Percentiles rank a stretch among this genome's conserved stretches.
Evolutionary conservation across 1,139 yeast genomes (phyloP).

Genomic region (Hyphopichia pseudoburtonii): DNA sequence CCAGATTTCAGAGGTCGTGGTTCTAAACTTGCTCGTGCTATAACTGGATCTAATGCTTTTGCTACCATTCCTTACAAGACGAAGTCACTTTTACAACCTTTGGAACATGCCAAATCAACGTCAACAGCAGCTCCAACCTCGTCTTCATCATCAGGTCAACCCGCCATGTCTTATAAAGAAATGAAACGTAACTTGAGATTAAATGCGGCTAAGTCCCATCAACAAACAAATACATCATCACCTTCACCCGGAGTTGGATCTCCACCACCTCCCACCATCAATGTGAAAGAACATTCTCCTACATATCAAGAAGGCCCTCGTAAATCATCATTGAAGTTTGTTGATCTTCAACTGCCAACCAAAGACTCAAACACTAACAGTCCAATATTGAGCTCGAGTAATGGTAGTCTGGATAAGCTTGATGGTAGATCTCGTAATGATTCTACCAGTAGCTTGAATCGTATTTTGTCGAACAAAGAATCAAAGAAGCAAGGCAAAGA

Average conservation of each 20-base stretch:
- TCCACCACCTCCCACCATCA: not conserved
- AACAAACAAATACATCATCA: not conserved
- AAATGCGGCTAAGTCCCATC: constrained; percentile 8
- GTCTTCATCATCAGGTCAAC: constrained; percentile 7
- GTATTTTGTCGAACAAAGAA: not conserved
- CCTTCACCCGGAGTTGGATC: no score
- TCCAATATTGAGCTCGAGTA: no score
- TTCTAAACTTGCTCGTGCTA: constrained; percentile 44
- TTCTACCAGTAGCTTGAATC: not conserved
- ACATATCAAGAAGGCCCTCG: constrained; percentile 2
- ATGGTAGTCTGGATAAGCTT: no score
- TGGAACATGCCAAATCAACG: constrained; percentile 16
- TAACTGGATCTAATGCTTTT: constrained; percentile 46
- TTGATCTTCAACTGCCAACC: constrained; percentile 13
- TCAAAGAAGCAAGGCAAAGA: constrained; percentile 14
- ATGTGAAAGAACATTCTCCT: not conserved
- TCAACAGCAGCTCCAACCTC: constrained; percentile 2
- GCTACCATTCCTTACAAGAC: constrained; percentile 43
- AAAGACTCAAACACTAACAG: no score
- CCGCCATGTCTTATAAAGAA: constrained; percentile 37
- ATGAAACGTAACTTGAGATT: constrained; percentile 29
- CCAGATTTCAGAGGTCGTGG: constrained; percentile 47
- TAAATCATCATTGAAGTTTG: constrained; percentile 25
- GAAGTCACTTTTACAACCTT: constrained; percentile 40
- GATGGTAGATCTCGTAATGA: not conserved